Percentiles rank a stretch among this genome's conserved stretches.
Evolutionary conservation across 2,329 filamentous ascomycete genomes (phyloP).

Genomic region (Penicillium nordicum): DNA sequence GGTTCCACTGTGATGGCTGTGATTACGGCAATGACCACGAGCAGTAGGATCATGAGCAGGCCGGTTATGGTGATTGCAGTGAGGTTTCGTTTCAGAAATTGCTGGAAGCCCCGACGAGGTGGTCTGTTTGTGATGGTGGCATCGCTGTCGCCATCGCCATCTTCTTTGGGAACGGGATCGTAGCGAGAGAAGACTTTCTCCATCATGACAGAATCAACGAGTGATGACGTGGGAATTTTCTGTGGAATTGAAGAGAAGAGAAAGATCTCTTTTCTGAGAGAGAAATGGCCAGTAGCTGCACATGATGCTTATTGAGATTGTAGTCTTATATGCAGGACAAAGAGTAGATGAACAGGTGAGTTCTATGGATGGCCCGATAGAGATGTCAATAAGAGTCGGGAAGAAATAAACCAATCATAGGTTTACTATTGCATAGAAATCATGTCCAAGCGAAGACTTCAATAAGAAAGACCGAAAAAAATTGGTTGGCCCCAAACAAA

Average conservation of each 20-base stretch:
- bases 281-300: neutral
- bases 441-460: neutral
- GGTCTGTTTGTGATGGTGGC: neutral
- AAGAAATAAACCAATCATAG: neutral
- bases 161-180: neutral
- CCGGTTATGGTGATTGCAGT: conserved; percentile 11
- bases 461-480: neutral
- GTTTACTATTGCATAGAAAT: neutral
- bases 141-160: conserved; percentile 6
- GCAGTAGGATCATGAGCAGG: conserved; percentile 2
- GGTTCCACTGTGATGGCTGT: conserved; percentile 8
- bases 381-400: neutral
- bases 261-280: neutral
- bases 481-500: neutral
- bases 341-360: neutral
- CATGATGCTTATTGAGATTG: neutral
- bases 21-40: conserved; percentile 8
- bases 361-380: neutral
- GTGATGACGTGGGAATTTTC: neutral
- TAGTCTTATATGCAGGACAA: conserved; percentile 4
- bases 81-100: conserved; percentile 9
- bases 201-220: neutral
- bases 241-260: neutral
- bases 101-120: neutral
- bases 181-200: conserved; percentile 3